phyloP scores from a whole-genome alignment of 208 protist species.

The Endotrypanum monterogeii region DNA sequence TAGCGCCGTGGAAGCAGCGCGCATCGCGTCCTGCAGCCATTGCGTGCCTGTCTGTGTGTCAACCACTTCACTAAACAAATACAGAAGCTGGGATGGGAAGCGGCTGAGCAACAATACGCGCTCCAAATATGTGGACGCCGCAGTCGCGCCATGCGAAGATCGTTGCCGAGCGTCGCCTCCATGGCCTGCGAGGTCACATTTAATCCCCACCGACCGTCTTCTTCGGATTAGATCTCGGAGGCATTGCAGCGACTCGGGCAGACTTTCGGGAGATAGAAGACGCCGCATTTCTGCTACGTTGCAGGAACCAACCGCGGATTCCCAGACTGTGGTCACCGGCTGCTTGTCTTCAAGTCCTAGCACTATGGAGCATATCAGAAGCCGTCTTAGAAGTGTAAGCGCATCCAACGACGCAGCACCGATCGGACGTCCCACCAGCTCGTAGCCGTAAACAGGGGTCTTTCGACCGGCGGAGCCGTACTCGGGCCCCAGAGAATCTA shows the following conservation, averaged over 20 bases:
- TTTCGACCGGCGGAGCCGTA: conserved; percentile 20
- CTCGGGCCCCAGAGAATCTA: conserved; percentile 36
- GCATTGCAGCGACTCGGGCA: conserved; percentile 12
- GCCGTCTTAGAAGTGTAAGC: conserved; percentile 13
- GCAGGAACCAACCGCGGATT: neutral
- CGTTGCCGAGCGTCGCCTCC: neutral
- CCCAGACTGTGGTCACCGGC: neutral
- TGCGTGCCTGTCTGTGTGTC: conserved; percentile 9
- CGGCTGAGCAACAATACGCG: conserved; percentile 23
- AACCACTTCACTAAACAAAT: conserved; percentile 36
- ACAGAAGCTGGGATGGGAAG: conserved; percentile 39
- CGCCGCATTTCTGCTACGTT: conserved; percentile 1
- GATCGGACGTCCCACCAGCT: conserved; percentile 18
- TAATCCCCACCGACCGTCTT: neutral
- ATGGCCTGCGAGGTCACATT: neutral
- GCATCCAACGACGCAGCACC: conserved; percentile 1
- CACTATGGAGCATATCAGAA: conserved; percentile 17
- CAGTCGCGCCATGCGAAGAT: neutral
- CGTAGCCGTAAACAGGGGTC: conserved; percentile 9
- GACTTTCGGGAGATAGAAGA: conserved; percentile 7
- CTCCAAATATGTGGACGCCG: conserved; percentile 21
- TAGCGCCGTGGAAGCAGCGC: neutral
- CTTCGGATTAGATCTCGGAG: conserved; percentile 7
- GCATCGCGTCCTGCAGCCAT: conserved; percentile 24
- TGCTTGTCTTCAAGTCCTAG: neutral